Evolutionary conservation across 257 asterid species (phyloP), one percentile per base, ranked within the genome.

Genomic region (Thymus mandschuricus): DNA sequence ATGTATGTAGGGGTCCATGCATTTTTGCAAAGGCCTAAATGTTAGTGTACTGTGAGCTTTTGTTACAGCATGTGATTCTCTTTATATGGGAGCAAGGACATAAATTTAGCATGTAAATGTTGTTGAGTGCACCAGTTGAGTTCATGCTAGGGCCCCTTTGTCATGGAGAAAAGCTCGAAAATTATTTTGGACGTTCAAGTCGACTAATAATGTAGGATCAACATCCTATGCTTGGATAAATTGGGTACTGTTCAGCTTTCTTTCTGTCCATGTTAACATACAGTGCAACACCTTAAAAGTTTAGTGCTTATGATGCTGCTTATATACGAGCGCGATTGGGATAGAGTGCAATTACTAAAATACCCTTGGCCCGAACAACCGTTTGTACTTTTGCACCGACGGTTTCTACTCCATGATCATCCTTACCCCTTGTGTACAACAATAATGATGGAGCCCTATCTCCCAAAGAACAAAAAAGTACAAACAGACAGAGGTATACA

Each of bases 1-100:
- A 8, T 27, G 21, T 43, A n/a, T 50, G 74, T 27, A 28, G 73
- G 77, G 76, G 73, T 71, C 77, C 77, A 64, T 55, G 7, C 28
- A 30, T 6, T 48, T 55, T 55, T 45, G 15, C 38, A 27, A 30
- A 27, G 48, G 54, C 44, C 33, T n/a, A 51, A 75, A 59, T 29
- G 79, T 50, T 38, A 34, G 60, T 41, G 65, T 27, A 54, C 52
- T 52, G 7, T n/a, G 33, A 30, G 65, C 45, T 51, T 41, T 64
- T 43, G 50, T 56, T 55, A 31, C 65, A 62, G 56, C 70, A 65
- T 57, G 72, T 65, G 78, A 73, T 31, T 43, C 64, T 48, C 73
- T 66, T 43, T 72, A 45, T 73, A 56, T 44, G 45, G n/a, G 50
- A 38, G 61, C 54, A 71, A 27, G 41, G 15, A 31, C 33, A 60